Evolutionary conservation across 2,329 filamentous ascomycete genomes (phyloP), one percentile per base, ranked within the genome.

Genomic region (Drechslera avenae): DNA sequence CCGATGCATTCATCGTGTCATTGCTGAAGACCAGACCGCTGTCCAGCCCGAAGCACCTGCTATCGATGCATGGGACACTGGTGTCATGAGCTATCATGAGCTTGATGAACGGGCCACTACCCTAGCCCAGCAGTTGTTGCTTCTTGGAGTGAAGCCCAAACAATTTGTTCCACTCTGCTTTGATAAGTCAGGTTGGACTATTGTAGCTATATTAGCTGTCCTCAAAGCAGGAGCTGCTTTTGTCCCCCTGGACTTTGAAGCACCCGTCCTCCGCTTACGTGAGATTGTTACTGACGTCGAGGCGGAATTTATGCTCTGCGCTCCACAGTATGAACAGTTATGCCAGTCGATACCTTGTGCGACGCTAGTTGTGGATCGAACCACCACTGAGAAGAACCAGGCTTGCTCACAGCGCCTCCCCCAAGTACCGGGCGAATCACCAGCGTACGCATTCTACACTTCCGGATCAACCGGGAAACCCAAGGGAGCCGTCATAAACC

Each of bases 401-500:
- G 68, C 53, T 53, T 56, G 54, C 63, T 48, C 73, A 0, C 61
- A 54, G 5, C 39, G 63, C 0, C 60, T 71, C 0, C 67, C 71
- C 0, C 58, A 72, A 5, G 70, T 76, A 0, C 64, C 72, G 0
- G 74, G 78, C 0, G 73, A 79, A 17, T 78, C 81, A 18, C 76
- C 78, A 2, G 85, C 85, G 0, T 88, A 86, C 61, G 77, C 85
- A 3, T 79, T 89, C 4, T 84, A 87, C 54, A 82, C 81, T 0
- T 81, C 81, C 2, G 81, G 82, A 0, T 82, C 81, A 0, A 81
- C 82, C 1, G 80, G 79, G 40, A 79, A 78, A 42, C 82, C 83
- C 0, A 84, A 84, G 50, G 85, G 84, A 1, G 81, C 86, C 10
- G 82, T 86, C 14, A 83, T 87, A 52, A 82, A 82, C 6, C 86